Evolutionary conservation across 495 filamentous ascomycete genomes (phyloP).

Genomic region (Lasiosphaeriaceae sp.): DNA sequence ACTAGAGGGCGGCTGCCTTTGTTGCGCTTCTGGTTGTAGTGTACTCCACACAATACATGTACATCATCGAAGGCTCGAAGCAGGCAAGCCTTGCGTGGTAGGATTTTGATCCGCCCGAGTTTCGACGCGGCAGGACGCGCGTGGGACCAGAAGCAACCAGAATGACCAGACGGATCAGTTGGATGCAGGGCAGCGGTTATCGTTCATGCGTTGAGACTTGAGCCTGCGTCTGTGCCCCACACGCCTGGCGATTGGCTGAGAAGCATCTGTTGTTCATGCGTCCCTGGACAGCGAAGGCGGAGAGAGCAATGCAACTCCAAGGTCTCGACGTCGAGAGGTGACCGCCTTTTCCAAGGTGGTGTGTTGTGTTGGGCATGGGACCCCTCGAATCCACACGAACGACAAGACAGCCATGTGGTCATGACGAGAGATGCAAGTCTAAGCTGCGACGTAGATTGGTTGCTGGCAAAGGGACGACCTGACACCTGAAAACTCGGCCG

Average conservation of each 20-base stretch:
- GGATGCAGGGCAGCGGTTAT: constrained; percentile 10
- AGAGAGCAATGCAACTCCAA: constrained; percentile 4
- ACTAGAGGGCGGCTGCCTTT: no score
- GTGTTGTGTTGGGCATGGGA: neutral
- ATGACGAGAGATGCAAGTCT: neutral
- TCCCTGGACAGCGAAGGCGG: neutral
- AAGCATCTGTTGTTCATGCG: constrained; percentile 12
- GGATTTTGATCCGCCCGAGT: neutral
- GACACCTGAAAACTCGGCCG: neutral
- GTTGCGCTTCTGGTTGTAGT: no score
- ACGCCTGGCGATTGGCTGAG: constrained; percentile 7
- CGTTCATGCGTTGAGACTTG: constrained; percentile 14
- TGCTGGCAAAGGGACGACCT: constrained; percentile 1
- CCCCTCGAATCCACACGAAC: neutral
- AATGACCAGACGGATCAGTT: neutral
- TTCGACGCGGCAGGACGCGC: constrained; percentile 12
- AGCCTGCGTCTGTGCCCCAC: neutral
- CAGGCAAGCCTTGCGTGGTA: neutral
- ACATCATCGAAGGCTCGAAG: no score
- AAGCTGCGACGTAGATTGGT: constrained; percentile 11
- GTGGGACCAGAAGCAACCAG: neutral
- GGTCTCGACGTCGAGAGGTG: neutral
- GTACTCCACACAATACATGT: neutral
- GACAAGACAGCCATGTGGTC: constrained; percentile 11
- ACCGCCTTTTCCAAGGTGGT: neutral